These are phyloP conservation scores for Plasmodium knowlesi DNA, from an alignment of 169 alveolate genomes.

Conservation along the genomic window DNA sequence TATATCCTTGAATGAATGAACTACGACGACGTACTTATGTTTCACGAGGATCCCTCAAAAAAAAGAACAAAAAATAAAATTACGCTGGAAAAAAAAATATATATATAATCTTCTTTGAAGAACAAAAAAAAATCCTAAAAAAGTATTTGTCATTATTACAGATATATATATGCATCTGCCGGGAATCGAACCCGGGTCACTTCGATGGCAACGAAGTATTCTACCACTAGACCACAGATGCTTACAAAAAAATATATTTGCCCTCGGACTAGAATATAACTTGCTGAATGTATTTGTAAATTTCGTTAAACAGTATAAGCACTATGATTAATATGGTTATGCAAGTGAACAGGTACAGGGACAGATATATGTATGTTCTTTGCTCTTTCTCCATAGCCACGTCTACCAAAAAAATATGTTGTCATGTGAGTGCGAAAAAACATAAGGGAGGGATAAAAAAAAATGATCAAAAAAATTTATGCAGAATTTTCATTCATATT, in stretches of 20 bases:
- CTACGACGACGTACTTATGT: not conserved
- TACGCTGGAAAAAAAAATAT: not conserved
- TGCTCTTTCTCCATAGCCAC: not conserved
- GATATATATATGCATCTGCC: conserved; percentile 90
- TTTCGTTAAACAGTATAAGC: not conserved
- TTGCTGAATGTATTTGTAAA: not conserved
- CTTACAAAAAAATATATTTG: conserved; percentile 44
- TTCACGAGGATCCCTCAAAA: not conserved
- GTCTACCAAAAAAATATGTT: not conserved
- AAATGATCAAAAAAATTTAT: not conserved
- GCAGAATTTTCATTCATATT: not conserved
- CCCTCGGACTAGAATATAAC: not conserved
- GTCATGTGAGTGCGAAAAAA: not conserved
- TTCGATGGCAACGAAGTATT: conserved; percentile 98
- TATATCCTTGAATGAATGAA: not conserved
- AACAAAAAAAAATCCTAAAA: not conserved
- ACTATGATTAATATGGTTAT: not conserved
- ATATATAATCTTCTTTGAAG: not conserved
- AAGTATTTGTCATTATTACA: not conserved
- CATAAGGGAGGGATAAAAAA: not conserved
- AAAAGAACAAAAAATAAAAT: not conserved
- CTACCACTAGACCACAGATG: conserved; percentile 98
- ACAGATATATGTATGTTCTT: not conserved
- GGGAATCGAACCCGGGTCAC: conserved; percentile 99
- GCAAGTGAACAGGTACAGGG: conserved; percentile 1